These are phyloP conservation scores for Talaromyces stipitatus DNA, from an alignment of 495 filamentous ascomycete species.

Conservation along the genomic window DNA sequence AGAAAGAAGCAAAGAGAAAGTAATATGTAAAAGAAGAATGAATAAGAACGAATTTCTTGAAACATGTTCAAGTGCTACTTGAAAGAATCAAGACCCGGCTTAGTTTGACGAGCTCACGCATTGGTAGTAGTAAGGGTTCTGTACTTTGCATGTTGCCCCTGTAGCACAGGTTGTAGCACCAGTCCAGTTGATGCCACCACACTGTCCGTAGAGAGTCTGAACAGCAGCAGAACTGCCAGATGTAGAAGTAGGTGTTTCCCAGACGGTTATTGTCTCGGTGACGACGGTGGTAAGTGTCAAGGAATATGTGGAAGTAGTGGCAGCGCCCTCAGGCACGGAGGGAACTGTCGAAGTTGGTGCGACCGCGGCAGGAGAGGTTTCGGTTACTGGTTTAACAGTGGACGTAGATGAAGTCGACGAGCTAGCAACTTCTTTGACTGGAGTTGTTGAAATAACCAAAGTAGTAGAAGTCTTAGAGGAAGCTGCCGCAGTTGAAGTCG, in stretches of 20 bases:
- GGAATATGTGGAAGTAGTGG: background rate
- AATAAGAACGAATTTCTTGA: background rate
- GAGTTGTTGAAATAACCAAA: background rate
- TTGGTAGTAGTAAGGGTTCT: conserved; percentile 45
- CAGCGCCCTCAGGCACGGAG: background rate
- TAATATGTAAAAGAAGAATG: background rate
- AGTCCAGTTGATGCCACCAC: conserved; percentile 41
- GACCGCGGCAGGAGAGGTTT: background rate
- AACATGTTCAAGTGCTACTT: background rate
- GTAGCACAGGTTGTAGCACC: conserved; percentile 38
- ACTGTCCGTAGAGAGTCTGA: conserved; percentile 24
- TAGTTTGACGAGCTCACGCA: conserved; percentile 17
- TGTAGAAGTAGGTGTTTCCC: background rate
- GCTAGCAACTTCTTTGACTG: background rate
- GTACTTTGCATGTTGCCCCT: conserved; percentile 36
- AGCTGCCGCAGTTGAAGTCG: background rate
- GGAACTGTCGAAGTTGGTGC: background rate
- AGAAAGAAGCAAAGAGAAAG: background rate
- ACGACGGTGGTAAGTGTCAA: background rate
- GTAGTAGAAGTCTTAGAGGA: background rate
- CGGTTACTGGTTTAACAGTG: background rate
- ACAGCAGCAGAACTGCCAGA: background rate
- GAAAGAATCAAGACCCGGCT: no score
- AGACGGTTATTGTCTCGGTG: background rate
- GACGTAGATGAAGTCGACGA: background rate